Percentiles rank a stretch among this genome's conserved stretches.
phyloP scores from a whole-genome alignment of 139 green algal species.

The Pedinophyceae sp. region DNA sequence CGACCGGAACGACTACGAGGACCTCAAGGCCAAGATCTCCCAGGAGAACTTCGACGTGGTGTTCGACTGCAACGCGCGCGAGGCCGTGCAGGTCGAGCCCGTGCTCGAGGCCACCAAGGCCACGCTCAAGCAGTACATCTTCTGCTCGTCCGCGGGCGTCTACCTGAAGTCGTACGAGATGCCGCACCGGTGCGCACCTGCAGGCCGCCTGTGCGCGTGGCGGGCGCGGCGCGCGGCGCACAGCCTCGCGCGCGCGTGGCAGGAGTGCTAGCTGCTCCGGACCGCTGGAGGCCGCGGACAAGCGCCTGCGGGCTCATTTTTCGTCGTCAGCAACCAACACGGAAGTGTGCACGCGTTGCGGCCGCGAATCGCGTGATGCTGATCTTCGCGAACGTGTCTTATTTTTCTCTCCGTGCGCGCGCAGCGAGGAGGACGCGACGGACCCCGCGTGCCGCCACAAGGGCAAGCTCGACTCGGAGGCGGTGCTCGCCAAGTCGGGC shows the following conservation, averaged over 20 bases:
- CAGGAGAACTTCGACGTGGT: conserved; percentile 77
- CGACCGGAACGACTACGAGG: conserved; percentile 59
- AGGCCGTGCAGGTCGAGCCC: conserved; percentile 54
- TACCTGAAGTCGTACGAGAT: conserved; percentile 90
- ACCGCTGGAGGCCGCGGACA: too few species aligned
- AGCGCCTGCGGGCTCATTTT: too few species aligned
- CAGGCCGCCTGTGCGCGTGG: too few species aligned
- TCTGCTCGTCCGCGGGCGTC: conserved; percentile 78
- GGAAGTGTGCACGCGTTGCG: too few species aligned
- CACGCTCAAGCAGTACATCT: conserved; percentile 72
- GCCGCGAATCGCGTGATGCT: too few species aligned
- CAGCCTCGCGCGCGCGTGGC: too few species aligned
- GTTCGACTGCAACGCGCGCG: conserved; percentile 94
- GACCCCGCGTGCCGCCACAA: conserved; percentile 87
- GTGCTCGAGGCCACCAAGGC: conserved; percentile 57
- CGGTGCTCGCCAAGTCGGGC: conserved; percentile 45
- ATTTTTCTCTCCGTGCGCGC: too few species aligned
- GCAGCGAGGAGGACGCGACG: conserved; percentile 66
- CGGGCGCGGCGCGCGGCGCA: too few species aligned
- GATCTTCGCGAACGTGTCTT: too few species aligned
- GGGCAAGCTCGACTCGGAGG: conserved; percentile 93
- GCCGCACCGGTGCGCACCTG: too few species aligned
- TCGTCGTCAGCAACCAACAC: too few species aligned
- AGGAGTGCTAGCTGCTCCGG: too few species aligned
- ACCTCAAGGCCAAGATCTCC: conserved; percentile 47